Base-by-base conservation (phyloP, 345 rosid genomes). In the Gossypium longicalyx region DNA sequence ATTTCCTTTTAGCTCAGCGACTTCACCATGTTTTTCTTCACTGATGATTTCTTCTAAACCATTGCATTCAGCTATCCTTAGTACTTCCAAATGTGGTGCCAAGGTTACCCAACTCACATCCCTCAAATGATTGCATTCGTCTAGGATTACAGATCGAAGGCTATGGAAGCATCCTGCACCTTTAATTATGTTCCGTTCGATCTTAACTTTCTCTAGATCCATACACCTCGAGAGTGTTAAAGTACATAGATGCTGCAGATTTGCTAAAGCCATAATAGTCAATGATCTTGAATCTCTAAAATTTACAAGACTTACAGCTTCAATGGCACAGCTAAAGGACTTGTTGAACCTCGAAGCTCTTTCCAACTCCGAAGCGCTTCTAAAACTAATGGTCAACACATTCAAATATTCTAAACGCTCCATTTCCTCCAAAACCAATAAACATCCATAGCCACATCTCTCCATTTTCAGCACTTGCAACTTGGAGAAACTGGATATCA, bases 21-120 rank as follows among this genome's bases (percentile, higher is more conserved):
- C 48, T n/a, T 54, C 23, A 53, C 9, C 10, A 2, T 7, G 23
- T n/a, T 17, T 54, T 54, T n/a, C 23, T 8, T 54, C 10, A 54
- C 4, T 54, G 22, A 54, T 54, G 5, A 54, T n/a, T 54, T 54
- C 5, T 54, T n/a, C 58, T 1, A 54, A n/a, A 5, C 7, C 3
- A 0, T 2, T 0, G 3, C 12, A 54, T 2, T 0, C 0, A 0
- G 0, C 0, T n/a, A 54, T 6, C 19, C 0, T 0, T 12, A 54
- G 20, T 4, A 0, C 0, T 17, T n/a, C 11, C 59, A 54, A n/a
- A 54, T n/a, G 23, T 2, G 23, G 59, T n/a, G 22, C 59, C 2
- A 54, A 16, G 7, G 0, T 17, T 1, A n/a, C 11, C 59, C 59
- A 54, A n/a, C 11, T 54, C 16, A 10, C 23, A n/a, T 54, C 59